Percentiles rank a stretch among this genome's conserved stretches.
Evolutionary conservation across 805 yeast genomes (phyloP).

Genomic region (Suhomyces canberraensis): DNA sequence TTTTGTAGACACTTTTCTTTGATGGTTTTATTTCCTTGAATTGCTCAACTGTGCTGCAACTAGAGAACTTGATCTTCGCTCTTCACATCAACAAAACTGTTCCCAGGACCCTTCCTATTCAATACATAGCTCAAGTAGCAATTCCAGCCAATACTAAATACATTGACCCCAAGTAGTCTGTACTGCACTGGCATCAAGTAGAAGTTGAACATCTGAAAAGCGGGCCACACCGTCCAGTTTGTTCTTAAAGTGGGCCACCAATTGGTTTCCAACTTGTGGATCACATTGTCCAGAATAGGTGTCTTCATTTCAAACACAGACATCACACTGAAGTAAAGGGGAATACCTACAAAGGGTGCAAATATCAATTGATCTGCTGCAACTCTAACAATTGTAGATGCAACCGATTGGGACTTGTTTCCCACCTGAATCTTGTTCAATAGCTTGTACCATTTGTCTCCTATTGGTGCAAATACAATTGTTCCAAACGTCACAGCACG

Average conservation of each 20-base stretch:
- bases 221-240: conserved; percentile 91
- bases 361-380: conserved; percentile 68
- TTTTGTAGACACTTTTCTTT: too few species aligned
- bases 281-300: conserved; percentile 37
- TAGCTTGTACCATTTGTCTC: conserved; percentile 63
- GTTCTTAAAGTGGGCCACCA: conserved; percentile 66
- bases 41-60: too few species aligned
- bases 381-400: conserved; percentile 42
- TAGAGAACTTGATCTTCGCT: too few species aligned
- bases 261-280: conserved; percentile 43
- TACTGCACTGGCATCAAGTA: conserved; percentile 68
- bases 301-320: conserved; percentile 56
- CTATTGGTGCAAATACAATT: conserved; percentile 70
- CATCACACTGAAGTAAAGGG: conserved; percentile 67
- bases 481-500: conserved; percentile 74
- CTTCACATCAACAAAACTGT: too few species aligned
- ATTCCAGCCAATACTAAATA: conserved; percentile 80
- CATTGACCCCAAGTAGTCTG: conserved; percentile 65
- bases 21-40: too few species aligned
- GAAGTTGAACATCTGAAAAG: conserved; percentile 77
- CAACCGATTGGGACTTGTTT: conserved; percentile 3
- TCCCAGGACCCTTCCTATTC: conserved; percentile 13
- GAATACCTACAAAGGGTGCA: conserved; percentile 73
- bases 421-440: conserved; percentile 20
- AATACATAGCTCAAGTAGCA: conserved; percentile 60